Conservation (phyloP, 225 moss, liverwort and hornwort species). For the Sphagnum contortum region DNA sequence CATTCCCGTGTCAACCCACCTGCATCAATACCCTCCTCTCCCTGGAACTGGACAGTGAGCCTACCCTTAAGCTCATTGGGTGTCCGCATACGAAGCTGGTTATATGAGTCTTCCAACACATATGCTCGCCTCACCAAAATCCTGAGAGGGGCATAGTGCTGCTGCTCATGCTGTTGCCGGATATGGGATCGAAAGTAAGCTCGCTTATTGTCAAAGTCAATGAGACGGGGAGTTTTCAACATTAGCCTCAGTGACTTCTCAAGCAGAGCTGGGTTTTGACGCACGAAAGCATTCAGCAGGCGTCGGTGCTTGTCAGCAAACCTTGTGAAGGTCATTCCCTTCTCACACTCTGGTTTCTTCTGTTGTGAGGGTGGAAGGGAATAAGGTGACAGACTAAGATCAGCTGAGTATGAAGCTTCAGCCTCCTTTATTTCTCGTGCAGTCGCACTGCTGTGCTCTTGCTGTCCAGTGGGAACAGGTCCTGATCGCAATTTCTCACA, state of each 20-base stretch:
- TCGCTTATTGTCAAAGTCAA: conserved; percentile 96
- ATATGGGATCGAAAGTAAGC: conserved; percentile 93
- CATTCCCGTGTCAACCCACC: conserved; percentile 93
- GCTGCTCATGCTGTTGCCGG: conserved; percentile 95
- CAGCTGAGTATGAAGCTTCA: conserved; percentile 57
- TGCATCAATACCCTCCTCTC: conserved; percentile 98
- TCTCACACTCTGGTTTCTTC: conserved; percentile 45
- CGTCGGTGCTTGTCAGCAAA: conserved; percentile 95
- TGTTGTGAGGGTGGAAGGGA: conserved; percentile 46
- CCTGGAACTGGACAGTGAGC: conserved; percentile 89
- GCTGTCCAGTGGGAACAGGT: conserved; percentile 44
- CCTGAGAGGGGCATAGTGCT: conserved; percentile 90
- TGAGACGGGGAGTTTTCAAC: conserved; percentile 73
- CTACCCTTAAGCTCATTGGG: conserved; percentile 93
- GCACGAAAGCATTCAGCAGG: conserved; percentile 80
- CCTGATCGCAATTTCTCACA: conserved; percentile 84
- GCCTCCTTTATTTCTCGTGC: conserved; percentile 95
- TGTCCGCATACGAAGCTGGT: conserved; percentile 93
- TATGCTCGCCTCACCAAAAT: conserved; percentile 83
- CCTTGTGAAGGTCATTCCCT: conserved; percentile 86
- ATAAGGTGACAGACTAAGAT: conserved; percentile 38
- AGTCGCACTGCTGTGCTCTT: conserved; percentile 75
- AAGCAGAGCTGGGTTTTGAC: conserved; percentile 74
- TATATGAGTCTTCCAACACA: conserved; percentile 89
- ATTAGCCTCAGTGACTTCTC: conserved; percentile 70